A percentile compares a stretch with the other conserved stretches of the same genome.
Conservation (phyloP, 2,329 filamentous ascomycete species). For the Byssothecium circinans region DNA sequence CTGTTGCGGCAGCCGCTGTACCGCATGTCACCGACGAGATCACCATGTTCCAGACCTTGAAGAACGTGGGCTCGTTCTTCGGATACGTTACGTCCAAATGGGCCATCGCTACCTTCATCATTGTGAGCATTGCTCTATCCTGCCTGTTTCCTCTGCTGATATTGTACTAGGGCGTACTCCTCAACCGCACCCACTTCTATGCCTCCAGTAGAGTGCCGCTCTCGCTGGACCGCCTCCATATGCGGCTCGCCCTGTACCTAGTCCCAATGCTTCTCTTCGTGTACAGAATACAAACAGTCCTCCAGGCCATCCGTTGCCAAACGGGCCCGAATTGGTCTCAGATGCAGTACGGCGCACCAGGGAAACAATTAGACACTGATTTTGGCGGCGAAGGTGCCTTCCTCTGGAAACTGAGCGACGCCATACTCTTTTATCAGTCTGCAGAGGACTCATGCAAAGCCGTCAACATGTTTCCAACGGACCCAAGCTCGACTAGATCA, state of each 20-base stretch:
- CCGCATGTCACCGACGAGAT: constrained; percentile 33
- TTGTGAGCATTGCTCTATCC: constrained; percentile 51
- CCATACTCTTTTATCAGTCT: constrained; percentile 70
- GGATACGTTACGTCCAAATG: constrained; percentile 70
- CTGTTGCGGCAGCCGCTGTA: constrained; percentile 48
- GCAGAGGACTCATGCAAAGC: constrained; percentile 75
- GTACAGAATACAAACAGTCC: constrained; percentile 67
- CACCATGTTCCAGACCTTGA: constrained; percentile 55
- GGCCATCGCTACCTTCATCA: constrained; percentile 83
- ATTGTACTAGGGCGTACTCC: constrained; percentile 67
- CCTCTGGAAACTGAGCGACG: constrained; percentile 72
- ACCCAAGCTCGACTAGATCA: constrained; percentile 58
- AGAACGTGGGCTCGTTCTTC: constrained; percentile 82
- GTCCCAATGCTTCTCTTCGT: constrained; percentile 35
- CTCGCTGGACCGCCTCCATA: constrained; percentile 68
- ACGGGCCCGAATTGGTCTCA: constrained; percentile 58
- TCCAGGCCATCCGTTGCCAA: constrained; percentile 90
- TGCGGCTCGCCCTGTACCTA: constrained; percentile 39
- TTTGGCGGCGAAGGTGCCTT: constrained; percentile 64
- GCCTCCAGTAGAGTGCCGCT: constrained; percentile 82
- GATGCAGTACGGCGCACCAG: constrained; percentile 50
- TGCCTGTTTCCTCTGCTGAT: constrained; percentile 1
- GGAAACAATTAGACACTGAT: constrained; percentile 48
- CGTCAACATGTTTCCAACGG: constrained; percentile 66
- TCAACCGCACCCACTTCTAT: constrained; percentile 93